Evolutionary conservation across 495 filamentous ascomycete species (phyloP), one percentile per base, ranked within the genome.

Genomic region (Aspergillus homomorphus): DNA sequence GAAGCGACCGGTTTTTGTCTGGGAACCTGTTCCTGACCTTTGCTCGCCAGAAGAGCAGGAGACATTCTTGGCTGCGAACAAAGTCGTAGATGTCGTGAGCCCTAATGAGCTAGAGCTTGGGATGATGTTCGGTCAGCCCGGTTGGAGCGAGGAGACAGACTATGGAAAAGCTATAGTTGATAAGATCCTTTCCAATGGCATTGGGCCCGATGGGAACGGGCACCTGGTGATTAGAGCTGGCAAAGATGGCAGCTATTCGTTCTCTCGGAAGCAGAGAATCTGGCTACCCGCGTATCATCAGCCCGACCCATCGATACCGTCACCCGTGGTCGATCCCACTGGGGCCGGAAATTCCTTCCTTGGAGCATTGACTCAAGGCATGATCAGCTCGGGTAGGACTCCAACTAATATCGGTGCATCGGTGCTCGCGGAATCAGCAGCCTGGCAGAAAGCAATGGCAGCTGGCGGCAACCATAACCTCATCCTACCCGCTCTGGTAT

Each of bases 301-400:
- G 54, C 71, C 75, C 49, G 62, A 53, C 19, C 53, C 64, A 5
- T 64, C 67, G 5, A 69, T 50, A 50, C 48, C 72, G 56, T 63
- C 69, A 8, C 80, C 78, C 52, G 90, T 98, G 8, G 75, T 95
- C 16, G 94, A 98, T 71, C 92, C 93, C 0, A 98, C 94, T 0
- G 94, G 94, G n/a, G 94, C 92, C 20, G 94, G 94, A 0, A 98
- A 98, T 69, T 86, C 88, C 0, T 98, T 96, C 66, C 78, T 98
- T 0, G 94, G 94, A 8, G 94, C 83, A 4, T 66, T 96, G n/a
- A 81, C 85, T 0, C 84, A 93, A 21, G 91, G 87, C 1, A 71
- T 96, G 59, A 84, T 87, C 15, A 78, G 86, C 57, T 63, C 63
- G 22, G 85, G 82, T 0, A 67, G 74, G 38, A 66, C 60, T n/a